These are phyloP conservation scores for Flaveria linearis DNA, from an alignment of 129 eudicot genomes.

Conservation along the genomic window DNA sequence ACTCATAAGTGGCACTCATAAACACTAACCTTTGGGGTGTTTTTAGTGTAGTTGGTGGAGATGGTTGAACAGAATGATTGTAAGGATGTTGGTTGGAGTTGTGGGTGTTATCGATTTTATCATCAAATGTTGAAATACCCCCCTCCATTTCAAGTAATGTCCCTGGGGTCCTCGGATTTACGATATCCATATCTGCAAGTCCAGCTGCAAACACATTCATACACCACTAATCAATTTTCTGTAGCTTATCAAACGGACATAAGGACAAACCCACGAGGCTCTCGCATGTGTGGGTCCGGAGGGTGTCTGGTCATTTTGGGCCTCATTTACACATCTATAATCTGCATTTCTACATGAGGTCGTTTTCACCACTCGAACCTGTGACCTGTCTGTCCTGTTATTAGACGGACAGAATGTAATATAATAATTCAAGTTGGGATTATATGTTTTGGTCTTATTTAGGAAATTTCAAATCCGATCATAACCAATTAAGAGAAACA, in stretches of 20 bases:
- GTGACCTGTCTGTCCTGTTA: not conserved
- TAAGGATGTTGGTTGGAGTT: conserved; percentile 29
- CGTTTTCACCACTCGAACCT: too few relatives aligned
- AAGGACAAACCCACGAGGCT: too few relatives aligned
- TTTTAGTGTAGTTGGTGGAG: conserved; percentile 46
- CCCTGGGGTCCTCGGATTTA: conserved; percentile 35
- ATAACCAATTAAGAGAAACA: conserved; percentile 11
- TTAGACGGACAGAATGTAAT: conserved; percentile 16
- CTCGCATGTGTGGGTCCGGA: too few relatives aligned
- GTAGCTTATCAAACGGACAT: too few relatives aligned
- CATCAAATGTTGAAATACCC: conserved; percentile 38
- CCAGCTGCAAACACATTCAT: conserved; percentile 42
- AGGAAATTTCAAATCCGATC: conserved; percentile 6
- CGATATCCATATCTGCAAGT: conserved; percentile 40
- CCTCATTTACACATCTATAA: too few relatives aligned
- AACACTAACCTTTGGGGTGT: conserved; percentile 55
- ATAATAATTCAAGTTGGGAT: conserved; percentile 22
- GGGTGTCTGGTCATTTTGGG: too few relatives aligned
- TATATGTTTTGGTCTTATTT: conserved; percentile 8
- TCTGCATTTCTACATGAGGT: too few relatives aligned
- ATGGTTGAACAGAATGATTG: conserved; percentile 43
- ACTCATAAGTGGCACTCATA: conserved; percentile 16
- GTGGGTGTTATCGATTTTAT: conserved; percentile 40
- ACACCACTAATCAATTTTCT: conserved; percentile 17
- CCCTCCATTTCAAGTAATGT: conserved; percentile 38